These are phyloP conservation scores for Torulaspora pretoriensis DNA, from an alignment of 1,139 yeast species.

Conservation along the genomic window DNA sequence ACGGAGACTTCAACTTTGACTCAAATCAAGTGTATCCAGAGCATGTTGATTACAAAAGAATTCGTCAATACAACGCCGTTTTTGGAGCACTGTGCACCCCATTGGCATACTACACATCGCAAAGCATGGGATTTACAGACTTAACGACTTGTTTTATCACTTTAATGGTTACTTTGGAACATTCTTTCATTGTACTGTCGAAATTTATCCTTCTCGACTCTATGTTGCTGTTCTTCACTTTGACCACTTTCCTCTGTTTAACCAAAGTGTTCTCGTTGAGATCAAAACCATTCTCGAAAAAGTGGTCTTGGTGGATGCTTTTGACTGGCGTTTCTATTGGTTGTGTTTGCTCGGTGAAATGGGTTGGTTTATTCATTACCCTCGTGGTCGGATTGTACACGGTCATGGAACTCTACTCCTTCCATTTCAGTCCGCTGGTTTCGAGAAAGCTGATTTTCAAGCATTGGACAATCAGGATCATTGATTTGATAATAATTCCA, in stretches of 20 bases:
- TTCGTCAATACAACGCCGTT: slow-evolving; percentile 63
- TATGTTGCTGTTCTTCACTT: slow-evolving; percentile 65
- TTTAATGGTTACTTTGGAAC: slow-evolving; percentile 60
- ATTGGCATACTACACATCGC: slow-evolving; percentile 57
- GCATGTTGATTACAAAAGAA: slow-evolving; percentile 48
- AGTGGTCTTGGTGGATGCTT: slow-evolving; percentile 55
- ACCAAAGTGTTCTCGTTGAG: slow-evolving; percentile 51
- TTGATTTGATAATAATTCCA: slow-evolving; percentile 71
- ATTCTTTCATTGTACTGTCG: slow-evolving; percentile 59
- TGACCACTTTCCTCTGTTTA: slow-evolving; percentile 55
- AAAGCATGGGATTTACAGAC: slow-evolving; percentile 44
- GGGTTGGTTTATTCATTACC: slow-evolving; percentile 93
- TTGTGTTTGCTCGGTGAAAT: slow-evolving; percentile 87
- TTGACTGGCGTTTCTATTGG: slow-evolving; percentile 82
- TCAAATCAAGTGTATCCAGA: slow-evolving; percentile 57
- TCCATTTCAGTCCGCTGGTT: slow-evolving; percentile 45
- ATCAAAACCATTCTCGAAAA: slow-evolving; percentile 41
- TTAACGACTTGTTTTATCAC: slow-evolving; percentile 52
- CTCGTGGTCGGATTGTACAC: slow-evolving; percentile 83
- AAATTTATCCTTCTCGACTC: slow-evolving; percentile 73
- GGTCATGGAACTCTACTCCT: slow-evolving; percentile 64
- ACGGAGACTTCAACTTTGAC: slow-evolving; percentile 63
- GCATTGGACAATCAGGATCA: slow-evolving; percentile 74
- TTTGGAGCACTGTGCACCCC: slow-evolving; percentile 65
- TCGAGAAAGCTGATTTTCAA: slow-evolving; percentile 43